Percentiles rank a stretch among this genome's conserved stretches.
phyloP scores from a whole-genome alignment of 1,284 basidiomycete species.

The Leccinum pachyderme region DNA sequence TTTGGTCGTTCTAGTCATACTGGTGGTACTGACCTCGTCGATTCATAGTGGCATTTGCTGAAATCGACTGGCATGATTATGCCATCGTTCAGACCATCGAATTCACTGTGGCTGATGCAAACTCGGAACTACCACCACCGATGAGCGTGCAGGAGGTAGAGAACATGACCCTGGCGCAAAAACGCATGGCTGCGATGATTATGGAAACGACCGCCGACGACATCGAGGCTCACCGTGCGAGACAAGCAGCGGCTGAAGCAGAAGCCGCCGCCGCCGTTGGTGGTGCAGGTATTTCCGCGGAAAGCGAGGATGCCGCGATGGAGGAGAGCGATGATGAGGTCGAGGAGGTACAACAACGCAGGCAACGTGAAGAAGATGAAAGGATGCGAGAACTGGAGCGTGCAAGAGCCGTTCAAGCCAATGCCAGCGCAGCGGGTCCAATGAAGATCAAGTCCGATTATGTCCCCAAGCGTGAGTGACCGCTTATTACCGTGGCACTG shows the following conservation, averaged over 20 bases:
- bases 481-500: neutral
- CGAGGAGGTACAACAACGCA: slow-evolving; percentile 61
- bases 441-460: slow-evolving; percentile 99
- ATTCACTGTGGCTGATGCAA: slow-evolving; percentile 90
- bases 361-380: slow-evolving; percentile 74
- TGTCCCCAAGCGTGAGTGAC: slow-evolving; percentile 80
- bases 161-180: slow-evolving; percentile 95
- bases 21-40: slow-evolving; percentile 10
- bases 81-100: slow-evolving; percentile 98
- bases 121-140: slow-evolving; percentile 90
- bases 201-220: slow-evolving; percentile 91
- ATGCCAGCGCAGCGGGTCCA: slow-evolving; percentile 72
- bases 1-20: slow-evolving; percentile 4
- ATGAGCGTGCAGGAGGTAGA: slow-evolving; percentile 95
- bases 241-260: slow-evolving; percentile 76
- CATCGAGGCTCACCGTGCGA: slow-evolving; percentile 75
- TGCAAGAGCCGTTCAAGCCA: slow-evolving; percentile 77
- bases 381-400: slow-evolving; percentile 73
- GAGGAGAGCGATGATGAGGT: slow-evolving; percentile 78
- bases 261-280: slow-evolving; percentile 72
- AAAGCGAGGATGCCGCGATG: slow-evolving; percentile 67
- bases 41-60: slow-evolving; percentile 78
- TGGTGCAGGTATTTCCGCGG: slow-evolving; percentile 45
- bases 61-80: slow-evolving; percentile 99
- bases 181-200: slow-evolving; percentile 97